Evolutionary conservation across 2,329 filamentous ascomycete genomes (phyloP).

Genomic region (Pezicula rhizophila): DNA sequence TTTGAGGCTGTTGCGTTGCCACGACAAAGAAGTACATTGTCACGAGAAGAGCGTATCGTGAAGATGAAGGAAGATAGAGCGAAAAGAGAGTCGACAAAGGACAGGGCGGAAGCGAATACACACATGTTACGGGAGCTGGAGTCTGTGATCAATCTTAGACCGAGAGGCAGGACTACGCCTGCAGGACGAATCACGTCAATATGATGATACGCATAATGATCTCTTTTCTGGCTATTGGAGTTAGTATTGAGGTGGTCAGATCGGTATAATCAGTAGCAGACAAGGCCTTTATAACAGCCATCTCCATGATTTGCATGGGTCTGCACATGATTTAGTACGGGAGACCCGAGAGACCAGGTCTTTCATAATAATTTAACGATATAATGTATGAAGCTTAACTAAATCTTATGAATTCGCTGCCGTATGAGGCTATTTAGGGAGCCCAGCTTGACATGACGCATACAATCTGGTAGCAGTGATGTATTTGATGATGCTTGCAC

Average conservation of each 20-base stretch:
- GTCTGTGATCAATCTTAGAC: slow-evolving; percentile 68
- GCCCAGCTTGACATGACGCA: no score
- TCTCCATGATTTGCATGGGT: no score
- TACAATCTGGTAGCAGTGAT: no score
- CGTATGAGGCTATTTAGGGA: no score
- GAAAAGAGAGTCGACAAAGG: slow-evolving; percentile 62
- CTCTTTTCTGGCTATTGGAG: slow-evolving; percentile 10
- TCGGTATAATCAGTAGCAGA: neutral
- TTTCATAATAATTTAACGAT: no score
- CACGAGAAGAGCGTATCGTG: slow-evolving; percentile 78
- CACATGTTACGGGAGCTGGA: slow-evolving; percentile 92
- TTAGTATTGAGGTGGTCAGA: neutral
- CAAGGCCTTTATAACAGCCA: no score
- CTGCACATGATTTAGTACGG: no score
- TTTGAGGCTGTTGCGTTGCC: slow-evolving; percentile 87
- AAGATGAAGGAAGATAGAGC: slow-evolving; percentile 85
- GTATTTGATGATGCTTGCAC: no score
- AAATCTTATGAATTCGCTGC: no score
- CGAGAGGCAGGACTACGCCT: slow-evolving; percentile 25
- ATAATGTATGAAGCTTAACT: no score
- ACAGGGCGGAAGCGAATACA: slow-evolving; percentile 73
- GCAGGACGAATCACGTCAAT: slow-evolving; percentile 27
- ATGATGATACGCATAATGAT: slow-evolving; percentile 24
- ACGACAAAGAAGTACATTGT: slow-evolving; percentile 62
- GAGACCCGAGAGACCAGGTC: no score